These are phyloP conservation scores for Neonectria neomacrospora DNA, from an alignment of 2,329 filamentous ascomycete genomes.

Conservation along the genomic window DNA sequence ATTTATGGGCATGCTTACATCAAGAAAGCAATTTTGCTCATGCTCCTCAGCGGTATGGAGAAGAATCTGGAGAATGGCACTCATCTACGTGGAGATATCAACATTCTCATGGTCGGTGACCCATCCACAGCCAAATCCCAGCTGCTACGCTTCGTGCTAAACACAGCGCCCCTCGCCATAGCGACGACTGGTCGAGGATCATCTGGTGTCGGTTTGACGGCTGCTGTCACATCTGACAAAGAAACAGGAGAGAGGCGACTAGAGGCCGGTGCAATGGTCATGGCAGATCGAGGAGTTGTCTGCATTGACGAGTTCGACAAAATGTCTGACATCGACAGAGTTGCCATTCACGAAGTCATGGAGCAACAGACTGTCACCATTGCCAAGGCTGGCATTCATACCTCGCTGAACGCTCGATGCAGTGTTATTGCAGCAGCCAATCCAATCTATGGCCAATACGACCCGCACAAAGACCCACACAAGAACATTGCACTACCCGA, in stretches of 20 bases:
- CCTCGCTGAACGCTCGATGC: constrained; percentile 94
- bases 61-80: constrained; percentile 99
- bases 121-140: constrained; percentile 99
- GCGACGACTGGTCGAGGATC: constrained; percentile 97
- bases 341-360: constrained; percentile 99
- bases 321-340: constrained; percentile 98
- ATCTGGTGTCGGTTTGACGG: constrained; percentile 96
- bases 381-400: constrained; percentile 98
- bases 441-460: constrained; percentile 97
- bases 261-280: constrained; percentile 98
- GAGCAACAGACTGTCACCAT: constrained; percentile 99
- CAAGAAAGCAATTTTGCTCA: constrained; percentile 95
- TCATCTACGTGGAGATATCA: constrained; percentile 97
- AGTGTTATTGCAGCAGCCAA: constrained; percentile 97
- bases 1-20: constrained; percentile 98
- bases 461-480: constrained; percentile 97
- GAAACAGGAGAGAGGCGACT: constrained; percentile 95
- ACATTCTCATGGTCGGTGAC: constrained; percentile 99
- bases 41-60: constrained; percentile 95
- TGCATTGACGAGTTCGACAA: constrained; percentile 99
- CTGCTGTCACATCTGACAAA: constrained; percentile 95
- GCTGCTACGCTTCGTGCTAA: constrained; percentile 93
- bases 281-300: constrained; percentile 94
- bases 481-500: constrained; percentile 98
- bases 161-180: constrained; percentile 95